Conservation (phyloP, 768 basidiomycete genomes). For the Leccinum disarticulatum region DNA sequence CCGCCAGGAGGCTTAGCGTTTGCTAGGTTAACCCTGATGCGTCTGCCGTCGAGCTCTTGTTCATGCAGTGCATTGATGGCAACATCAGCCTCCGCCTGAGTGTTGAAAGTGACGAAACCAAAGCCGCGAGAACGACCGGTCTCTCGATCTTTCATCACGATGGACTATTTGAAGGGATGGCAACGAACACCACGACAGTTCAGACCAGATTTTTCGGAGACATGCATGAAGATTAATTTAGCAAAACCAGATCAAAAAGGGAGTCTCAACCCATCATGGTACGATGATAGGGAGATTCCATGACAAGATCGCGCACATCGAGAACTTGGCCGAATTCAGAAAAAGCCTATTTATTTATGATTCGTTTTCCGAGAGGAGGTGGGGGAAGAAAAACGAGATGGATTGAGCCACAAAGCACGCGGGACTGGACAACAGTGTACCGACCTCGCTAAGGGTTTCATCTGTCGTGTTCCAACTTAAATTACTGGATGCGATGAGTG, state of each 20-base stretch:
- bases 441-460: constrained; percentile 24
- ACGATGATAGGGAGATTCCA: constrained; percentile 31
- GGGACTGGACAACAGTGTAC: constrained; percentile 10
- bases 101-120: constrained; percentile 49
- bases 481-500: constrained; percentile 21
- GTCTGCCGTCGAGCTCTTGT: constrained; percentile 53
- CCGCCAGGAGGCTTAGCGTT: constrained; percentile 33
- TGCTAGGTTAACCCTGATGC: constrained; percentile 49
- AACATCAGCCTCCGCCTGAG: constrained; percentile 38
- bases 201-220: constrained; percentile 10
- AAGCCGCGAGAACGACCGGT: constrained; percentile 59
- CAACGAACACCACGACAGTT: constrained; percentile 7
- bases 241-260: constrained; percentile 20
- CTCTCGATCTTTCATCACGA: constrained; percentile 50
- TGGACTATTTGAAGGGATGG: constrained; percentile 23
- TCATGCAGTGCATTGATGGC: constrained; percentile 49
- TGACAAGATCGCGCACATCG: constrained; percentile 47
- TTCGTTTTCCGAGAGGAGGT: constrained; percentile 4
- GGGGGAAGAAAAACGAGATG: constrained; percentile 5
- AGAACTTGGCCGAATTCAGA: constrained; percentile 41
- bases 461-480: constrained; percentile 36
- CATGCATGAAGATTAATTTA: constrained; percentile 29
- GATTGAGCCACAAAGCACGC: constrained; percentile 7
- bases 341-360: constrained; percentile 39
- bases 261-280: constrained; percentile 34